Conservation (phyloP, 192 early-diverging fungal genomes). For the Gigaspora rosea region DNA sequence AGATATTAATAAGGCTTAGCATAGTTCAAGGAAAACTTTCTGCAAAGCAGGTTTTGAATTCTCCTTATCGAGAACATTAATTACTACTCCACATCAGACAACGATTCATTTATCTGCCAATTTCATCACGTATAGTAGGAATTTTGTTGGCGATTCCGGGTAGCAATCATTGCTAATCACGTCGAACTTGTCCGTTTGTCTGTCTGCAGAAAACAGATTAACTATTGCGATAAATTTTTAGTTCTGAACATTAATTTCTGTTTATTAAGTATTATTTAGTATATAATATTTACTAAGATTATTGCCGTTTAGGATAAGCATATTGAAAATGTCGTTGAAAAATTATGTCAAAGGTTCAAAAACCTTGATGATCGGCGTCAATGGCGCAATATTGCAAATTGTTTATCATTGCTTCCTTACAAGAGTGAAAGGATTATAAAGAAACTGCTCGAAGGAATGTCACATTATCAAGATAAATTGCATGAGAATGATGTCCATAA, state of each 20-base stretch:
- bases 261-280: not conserved
- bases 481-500: conserved; percentile 84
- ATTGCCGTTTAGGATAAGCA: conserved; percentile 78
- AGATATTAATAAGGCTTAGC: too few species aligned
- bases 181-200: too few species aligned
- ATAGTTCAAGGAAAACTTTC: too few species aligned
- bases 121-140: too few species aligned
- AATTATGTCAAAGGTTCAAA: conserved; percentile 93
- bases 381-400: conserved; percentile 94
- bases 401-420: conserved; percentile 87
- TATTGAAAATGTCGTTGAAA: conserved; percentile 92
- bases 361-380: conserved; percentile 73
- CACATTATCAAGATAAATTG: conserved; percentile 90
- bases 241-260: not conserved
- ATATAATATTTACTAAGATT: not conserved
- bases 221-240: too few species aligned
- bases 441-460: conserved; percentile 81
- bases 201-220: too few species aligned
- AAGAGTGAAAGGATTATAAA: conserved; percentile 85
- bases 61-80: too few species aligned
- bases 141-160: too few species aligned
- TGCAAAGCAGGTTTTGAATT: too few species aligned
- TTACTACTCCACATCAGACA: too few species aligned
- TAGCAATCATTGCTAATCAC: too few species aligned
- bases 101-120: too few species aligned